These are phyloP conservation scores for Tagetes patula DNA, from an alignment of 129 eudicot genomes.

Conservation along the genomic window DNA sequence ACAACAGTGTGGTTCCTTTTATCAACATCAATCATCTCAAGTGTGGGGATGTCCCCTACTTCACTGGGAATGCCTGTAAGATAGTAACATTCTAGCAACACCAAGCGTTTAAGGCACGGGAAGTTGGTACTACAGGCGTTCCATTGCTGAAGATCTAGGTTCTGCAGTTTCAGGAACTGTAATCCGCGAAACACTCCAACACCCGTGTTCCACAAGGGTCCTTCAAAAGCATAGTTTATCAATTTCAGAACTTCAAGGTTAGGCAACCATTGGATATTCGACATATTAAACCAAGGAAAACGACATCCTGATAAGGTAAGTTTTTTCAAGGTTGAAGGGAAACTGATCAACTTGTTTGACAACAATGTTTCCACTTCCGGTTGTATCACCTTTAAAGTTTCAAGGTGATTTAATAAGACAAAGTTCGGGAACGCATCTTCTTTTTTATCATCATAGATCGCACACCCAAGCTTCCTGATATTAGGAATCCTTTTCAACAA, in stretches of 20 bases:
- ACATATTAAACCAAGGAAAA: constrained; percentile 22
- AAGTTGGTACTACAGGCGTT: constrained; percentile 16
- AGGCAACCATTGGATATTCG: constrained; percentile 22
- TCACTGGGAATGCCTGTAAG: constrained; percentile 25
- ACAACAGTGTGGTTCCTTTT: constrained; percentile 21
- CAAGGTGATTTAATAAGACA: constrained; percentile 25
- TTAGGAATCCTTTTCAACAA: constrained; percentile 35
- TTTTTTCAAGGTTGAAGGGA: constrained; percentile 18
- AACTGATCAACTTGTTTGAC: constrained; percentile 6
- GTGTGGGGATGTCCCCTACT: constrained; percentile 26
- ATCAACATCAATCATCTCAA: constrained; percentile 23
- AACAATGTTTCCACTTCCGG: constrained; percentile 22
- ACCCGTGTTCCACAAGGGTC: constrained; percentile 18
- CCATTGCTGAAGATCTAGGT: constrained; percentile 27
- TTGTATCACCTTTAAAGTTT: constrained; percentile 27
- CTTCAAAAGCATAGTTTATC: constrained; percentile 21
- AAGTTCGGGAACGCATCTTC: constrained; percentile 20
- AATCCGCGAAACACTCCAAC: constrained; percentile 22
- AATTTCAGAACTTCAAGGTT: constrained; percentile 29
- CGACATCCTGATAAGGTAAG: constrained; percentile 23
- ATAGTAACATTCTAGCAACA: constrained; percentile 32
- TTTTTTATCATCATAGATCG: constrained; percentile 14
- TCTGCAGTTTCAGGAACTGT: constrained; percentile 25
- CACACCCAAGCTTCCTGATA: constrained; percentile 38
- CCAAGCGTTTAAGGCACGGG: constrained; percentile 30